Conservation (phyloP, 2,329 filamentous ascomycete species). For the Ramularia endophylla region DNA sequence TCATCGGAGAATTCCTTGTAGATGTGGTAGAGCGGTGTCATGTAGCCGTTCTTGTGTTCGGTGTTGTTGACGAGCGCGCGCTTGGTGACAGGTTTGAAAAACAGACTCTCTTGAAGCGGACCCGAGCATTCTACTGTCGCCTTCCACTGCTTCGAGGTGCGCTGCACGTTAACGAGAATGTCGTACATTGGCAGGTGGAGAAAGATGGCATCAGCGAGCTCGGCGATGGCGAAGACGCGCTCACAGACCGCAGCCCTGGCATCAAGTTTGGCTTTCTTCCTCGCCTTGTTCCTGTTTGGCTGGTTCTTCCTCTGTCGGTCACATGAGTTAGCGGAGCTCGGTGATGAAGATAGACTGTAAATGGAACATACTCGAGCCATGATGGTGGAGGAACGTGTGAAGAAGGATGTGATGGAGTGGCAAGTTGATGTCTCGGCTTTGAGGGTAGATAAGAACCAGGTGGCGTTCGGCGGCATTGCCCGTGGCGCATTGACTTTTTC, state of each 20-base stretch:
- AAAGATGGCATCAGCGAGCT: constrained; percentile 1
- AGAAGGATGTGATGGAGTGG: too few species aligned
- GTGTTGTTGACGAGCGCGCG: background rate
- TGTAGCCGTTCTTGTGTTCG: too few species aligned
- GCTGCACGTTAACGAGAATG: background rate
- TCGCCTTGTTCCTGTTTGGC: background rate
- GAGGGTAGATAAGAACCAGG: too few species aligned
- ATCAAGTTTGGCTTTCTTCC: background rate
- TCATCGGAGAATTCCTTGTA: too few species aligned
- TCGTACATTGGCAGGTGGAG: constrained; percentile 1
- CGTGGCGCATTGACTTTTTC: too few species aligned
- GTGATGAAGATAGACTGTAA: too few species aligned
- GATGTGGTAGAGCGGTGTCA: too few species aligned
- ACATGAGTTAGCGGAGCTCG: too few species aligned
- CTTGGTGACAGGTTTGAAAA: constrained; percentile 1
- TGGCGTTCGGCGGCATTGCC: too few species aligned
- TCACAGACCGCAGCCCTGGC: background rate
- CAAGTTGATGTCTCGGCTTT: too few species aligned
- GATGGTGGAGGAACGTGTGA: too few species aligned
- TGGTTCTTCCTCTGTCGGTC: background rate
- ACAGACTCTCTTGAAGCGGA: constrained; percentile 1
- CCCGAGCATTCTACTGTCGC: background rate
- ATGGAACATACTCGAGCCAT: too few species aligned
- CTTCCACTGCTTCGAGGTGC: constrained; percentile 1
- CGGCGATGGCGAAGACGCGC: constrained; percentile 1